Conservation (phyloP, 495 filamentous ascomycete species). For the Penicillium nucicola region DNA sequence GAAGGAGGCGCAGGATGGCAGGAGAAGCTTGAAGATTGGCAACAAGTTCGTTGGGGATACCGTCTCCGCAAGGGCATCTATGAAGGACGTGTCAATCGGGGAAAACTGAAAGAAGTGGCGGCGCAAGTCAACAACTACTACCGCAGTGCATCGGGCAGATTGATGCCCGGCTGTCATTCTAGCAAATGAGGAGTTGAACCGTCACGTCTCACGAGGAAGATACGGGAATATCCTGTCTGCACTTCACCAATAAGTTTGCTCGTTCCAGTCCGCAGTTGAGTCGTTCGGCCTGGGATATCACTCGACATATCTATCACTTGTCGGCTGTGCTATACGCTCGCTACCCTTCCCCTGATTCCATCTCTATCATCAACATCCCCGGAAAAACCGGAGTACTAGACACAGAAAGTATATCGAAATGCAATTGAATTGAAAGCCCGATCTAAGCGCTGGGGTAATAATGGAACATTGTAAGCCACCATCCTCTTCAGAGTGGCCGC, state of each 20-base stretch:
- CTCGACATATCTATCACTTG: conserved; percentile 5
- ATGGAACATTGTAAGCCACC: conserved; percentile 28
- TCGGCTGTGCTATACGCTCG: conserved; percentile 13
- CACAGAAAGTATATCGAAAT: conserved; percentile 3
- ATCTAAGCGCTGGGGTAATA: conserved; percentile 25
- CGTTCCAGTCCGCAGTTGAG: neutral
- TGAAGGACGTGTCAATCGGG: conserved; percentile 38
- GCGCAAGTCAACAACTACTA: conserved; percentile 20
- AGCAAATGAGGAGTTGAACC: neutral
- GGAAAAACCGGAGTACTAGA: conserved; percentile 1
- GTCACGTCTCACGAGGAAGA: neutral
- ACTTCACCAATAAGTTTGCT: neutral
- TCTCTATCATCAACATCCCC: conserved; percentile 9
- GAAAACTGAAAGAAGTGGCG: conserved; percentile 27
- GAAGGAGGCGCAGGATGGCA: conserved; percentile 44
- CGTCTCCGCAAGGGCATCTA: conserved; percentile 32
- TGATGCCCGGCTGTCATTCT: conserved; percentile 1
- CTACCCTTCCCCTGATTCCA: neutral
- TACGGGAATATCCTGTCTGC: too few species aligned
- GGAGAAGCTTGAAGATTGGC: conserved; percentile 42
- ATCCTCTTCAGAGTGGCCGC: conserved; percentile 10
- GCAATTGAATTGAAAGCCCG: conserved; percentile 17
- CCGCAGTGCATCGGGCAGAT: conserved; percentile 14
- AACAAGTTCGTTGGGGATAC: conserved; percentile 34
- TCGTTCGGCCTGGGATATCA: neutral